Base-by-base conservation (phyloP, 495 filamentous ascomycete species). In the Patellaria atrata region DNA sequence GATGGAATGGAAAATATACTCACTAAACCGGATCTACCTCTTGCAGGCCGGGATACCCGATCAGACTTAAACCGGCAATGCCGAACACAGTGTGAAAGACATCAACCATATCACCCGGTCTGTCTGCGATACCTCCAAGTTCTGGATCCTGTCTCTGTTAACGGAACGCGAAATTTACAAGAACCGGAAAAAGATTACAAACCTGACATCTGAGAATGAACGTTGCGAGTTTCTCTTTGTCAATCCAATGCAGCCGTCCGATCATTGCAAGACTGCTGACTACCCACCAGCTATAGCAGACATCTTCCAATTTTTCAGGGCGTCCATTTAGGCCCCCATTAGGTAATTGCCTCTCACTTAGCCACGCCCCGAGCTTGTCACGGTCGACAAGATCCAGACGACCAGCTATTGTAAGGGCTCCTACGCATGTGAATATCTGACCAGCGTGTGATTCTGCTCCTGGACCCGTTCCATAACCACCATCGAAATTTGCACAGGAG, bases 231-330 rank as follows among this genome's bases (percentile, higher is more conserved):
- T 78, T 80, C 36, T 75, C 62, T 19, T 67, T 64, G 60, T 94
- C 79, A 47, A 97, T 86, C 89, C 89, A 97, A 55, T 92, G 75
- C 24, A 85, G 63, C 39, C 77, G 71, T 32, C 70, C 81, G 40
- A 96, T 80, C 73, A 94, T 94, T 16, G 75, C 77, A 39, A 97
- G 54, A 52, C 84, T 93, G 47, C 77, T 80, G 35, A 79, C 55
- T 16, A 94, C 89, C 89, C 89, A 97, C 89, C 89, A 97, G 52
- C 81, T 91, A 55, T 97, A 97, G 58, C 89, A 97, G 5, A 92
- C 85, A 60, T 97, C 91, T 54, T 87, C 84, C 33, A 84, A 61
- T 61, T 97, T 97, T 60, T 96, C 91, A 1, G 89, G 89, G 31
- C 89, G 68, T 3, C 89, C 89, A 50, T 96, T 97, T 19, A 97